Evolutionary conservation across 306 rosid species (phyloP), one percentile per base, ranked within the genome.

Genomic region (Lathyrus sativus): DNA sequence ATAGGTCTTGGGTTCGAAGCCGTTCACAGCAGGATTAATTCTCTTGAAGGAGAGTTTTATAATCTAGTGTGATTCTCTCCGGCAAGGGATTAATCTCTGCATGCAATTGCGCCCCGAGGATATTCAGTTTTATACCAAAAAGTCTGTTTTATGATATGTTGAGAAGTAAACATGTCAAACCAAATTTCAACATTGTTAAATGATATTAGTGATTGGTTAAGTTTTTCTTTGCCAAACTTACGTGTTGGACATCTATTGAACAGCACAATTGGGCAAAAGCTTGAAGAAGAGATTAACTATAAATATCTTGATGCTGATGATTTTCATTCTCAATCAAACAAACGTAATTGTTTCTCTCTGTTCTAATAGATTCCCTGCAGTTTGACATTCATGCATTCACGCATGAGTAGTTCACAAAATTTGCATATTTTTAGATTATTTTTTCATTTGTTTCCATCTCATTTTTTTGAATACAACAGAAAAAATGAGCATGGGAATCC

Each of bases 251-350:
- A 48, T 60, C 17, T 70, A 7, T 74, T 75, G 19, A 72, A 82
- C 84, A 92, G 96, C 31, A 88, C 98, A 12, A 76, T 92, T 51
- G 95, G 98, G 15, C 86, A 72, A 76, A 76, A 82, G 84, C 78
- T 92, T 67, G 91, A 86, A 56, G 74, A 72, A 62, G 83, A 69
- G 77, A 73, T 74, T 65, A 78, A 65, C 5, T 80, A 70, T 39
- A 80, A 63, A 62, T 89, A 83, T 45, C 83, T 89, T 64, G 98
- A 92, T 79, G 98, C 98, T 5, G 98, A 89, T 86, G 85, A 89
- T 83, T 88, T 83, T 75, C 96, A 92, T 67, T 79, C 96, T 13
- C 75, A 71, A 43, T 88, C 92, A 55, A 92, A 86, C 85, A 89
- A 85, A 84, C 96, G 98, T 87, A 46, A 4, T 44, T 4, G 2